Conservation (phyloP, 352 stramenopile genomes). For the Globisporangium lucens region DNA sequence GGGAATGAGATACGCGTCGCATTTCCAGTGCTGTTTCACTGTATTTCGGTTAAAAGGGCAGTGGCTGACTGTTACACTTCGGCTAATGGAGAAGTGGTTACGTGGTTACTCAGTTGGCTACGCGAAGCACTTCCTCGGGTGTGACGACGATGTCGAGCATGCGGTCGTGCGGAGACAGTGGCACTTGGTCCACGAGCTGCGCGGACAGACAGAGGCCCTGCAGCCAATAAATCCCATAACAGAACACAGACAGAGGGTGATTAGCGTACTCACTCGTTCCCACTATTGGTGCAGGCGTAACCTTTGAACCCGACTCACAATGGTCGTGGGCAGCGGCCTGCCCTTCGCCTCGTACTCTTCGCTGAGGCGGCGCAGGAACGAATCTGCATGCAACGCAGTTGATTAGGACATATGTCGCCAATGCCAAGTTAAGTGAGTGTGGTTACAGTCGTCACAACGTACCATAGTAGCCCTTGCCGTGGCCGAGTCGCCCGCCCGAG, state of each 20-base stretch:
- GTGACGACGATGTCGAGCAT: constrained; percentile 70
- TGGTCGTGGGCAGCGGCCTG: constrained; percentile 40
- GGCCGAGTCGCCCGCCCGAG: constrained; percentile 69
- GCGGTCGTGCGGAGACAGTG: constrained; percentile 56
- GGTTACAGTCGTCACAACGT: constrained; percentile 2
- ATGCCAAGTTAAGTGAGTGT: neutral
- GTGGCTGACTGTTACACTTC: neutral
- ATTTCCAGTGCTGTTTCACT: too few species aligned
- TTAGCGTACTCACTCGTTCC: neutral
- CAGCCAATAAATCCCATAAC: neutral
- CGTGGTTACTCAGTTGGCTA: neutral
- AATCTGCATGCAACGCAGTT: constrained; percentile 35
- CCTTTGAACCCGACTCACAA: constrained; percentile 34
- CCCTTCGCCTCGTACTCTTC: constrained; percentile 39
- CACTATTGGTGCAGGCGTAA: neutral
- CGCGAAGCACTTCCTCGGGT: constrained; percentile 46
- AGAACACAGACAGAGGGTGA: neutral
- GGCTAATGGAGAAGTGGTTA: neutral
- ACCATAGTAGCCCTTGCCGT: constrained; percentile 90
- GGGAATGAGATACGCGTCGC: too few species aligned
- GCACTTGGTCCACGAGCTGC: constrained; percentile 65
- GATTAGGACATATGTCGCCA: neutral
- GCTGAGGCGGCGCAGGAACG: constrained; percentile 59
- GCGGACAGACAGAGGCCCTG: constrained; percentile 64
- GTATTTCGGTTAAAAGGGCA: neutral